Percentiles rank a stretch among this genome's conserved stretches.
Evolutionary conservation across 768 basidiomycete genomes (phyloP).

Genomic region (Peribolospora kevripleyi): DNA sequence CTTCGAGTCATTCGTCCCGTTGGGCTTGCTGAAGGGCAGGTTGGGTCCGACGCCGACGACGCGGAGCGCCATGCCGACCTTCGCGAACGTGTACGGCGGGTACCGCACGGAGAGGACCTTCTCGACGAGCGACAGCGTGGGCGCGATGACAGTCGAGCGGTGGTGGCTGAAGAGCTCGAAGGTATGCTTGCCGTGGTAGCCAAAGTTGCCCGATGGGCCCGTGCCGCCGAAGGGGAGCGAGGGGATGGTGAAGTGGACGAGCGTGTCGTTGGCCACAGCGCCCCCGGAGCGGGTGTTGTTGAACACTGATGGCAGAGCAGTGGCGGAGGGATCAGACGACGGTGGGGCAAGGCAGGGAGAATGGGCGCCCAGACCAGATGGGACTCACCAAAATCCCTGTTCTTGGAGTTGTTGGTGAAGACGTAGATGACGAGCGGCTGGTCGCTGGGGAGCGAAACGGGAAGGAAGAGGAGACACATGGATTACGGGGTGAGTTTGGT

Average conservation of each 20-base stretch:
- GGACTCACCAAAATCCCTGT: constrained; percentile 17
- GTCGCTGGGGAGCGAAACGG: background rate
- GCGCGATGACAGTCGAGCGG: constrained; percentile 17
- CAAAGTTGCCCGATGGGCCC: constrained; percentile 32
- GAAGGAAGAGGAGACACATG: too few species aligned
- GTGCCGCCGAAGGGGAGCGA: constrained; percentile 52
- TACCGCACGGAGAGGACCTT: too few species aligned
- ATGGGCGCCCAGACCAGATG: background rate
- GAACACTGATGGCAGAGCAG: constrained; percentile 24
- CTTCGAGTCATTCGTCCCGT: too few species aligned
- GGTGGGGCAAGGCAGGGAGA: background rate
- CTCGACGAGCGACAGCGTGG: too few species aligned
- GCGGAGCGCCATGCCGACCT: too few species aligned
- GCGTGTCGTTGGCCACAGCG: constrained; percentile 40
- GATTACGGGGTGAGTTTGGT: too few species aligned
- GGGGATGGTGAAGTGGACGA: constrained; percentile 27
- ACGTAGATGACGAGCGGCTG: constrained; percentile 48
- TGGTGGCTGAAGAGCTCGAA: constrained; percentile 61
- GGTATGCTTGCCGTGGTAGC: constrained; percentile 40
- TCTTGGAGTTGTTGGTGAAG: constrained; percentile 35
- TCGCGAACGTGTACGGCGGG: too few species aligned
- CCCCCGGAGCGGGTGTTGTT: constrained; percentile 47
- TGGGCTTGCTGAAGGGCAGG: too few species aligned
- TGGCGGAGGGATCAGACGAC: constrained; percentile 12
- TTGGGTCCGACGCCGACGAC: too few species aligned